phyloP scores from a whole-genome alignment of 495 filamentous ascomycete species.

The Talaromyces ruber region DNA sequence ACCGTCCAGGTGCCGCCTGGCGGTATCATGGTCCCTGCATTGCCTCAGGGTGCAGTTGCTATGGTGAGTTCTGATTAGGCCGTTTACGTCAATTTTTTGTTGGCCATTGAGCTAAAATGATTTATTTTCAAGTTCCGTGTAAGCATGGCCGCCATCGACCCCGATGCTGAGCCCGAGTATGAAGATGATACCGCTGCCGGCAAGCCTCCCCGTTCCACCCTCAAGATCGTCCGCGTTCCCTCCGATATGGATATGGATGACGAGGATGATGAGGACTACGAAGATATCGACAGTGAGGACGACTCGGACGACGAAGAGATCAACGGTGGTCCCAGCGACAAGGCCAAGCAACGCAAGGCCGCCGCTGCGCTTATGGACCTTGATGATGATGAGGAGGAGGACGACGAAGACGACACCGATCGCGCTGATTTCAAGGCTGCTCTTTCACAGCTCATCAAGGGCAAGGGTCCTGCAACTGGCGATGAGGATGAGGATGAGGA shows the following conservation, averaged over 20 bases:
- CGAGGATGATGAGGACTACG: slow-evolving; percentile 54
- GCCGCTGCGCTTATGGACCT: slow-evolving; percentile 63
- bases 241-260: slow-evolving; percentile 41
- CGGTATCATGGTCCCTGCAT: slow-evolving; percentile 64
- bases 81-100: neutral
- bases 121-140: slow-evolving; percentile 65
- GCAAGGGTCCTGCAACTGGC: slow-evolving; percentile 66
- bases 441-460: slow-evolving; percentile 61
- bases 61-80: slow-evolving; percentile 53
- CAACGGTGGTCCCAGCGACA: slow-evolving; percentile 86
- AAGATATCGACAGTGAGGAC: slow-evolving; percentile 57
- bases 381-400: slow-evolving; percentile 49
- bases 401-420: slow-evolving; percentile 47
- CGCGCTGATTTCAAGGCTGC: slow-evolving; percentile 57
- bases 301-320: slow-evolving; percentile 61
- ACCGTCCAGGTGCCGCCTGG: slow-evolving; percentile 80
- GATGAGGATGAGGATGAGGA: slow-evolving; percentile 58
- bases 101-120: neutral
- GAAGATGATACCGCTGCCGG: slow-evolving; percentile 53
- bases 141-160: slow-evolving; percentile 97
- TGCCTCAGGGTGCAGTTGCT: slow-evolving; percentile 59
- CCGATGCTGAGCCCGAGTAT: slow-evolving; percentile 61
- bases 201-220: slow-evolving; percentile 63
- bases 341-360: slow-evolving; percentile 70
- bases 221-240: slow-evolving; percentile 76